Evolutionary conservation across 225 moss, liverwort and hornwort genomes (phyloP).

Genomic region (Marchantia paleacea): DNA sequence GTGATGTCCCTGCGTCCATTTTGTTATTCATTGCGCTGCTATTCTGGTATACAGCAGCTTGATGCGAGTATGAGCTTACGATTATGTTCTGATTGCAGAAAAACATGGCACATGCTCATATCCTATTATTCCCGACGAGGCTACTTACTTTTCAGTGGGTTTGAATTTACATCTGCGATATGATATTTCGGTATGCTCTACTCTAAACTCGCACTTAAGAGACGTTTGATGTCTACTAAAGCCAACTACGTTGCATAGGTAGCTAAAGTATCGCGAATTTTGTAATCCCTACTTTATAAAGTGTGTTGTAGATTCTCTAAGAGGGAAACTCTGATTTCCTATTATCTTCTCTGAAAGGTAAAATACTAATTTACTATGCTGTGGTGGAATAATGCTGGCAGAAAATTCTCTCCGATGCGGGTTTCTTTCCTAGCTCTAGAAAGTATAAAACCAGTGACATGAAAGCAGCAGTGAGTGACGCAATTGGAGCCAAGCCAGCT

Average conservation of each 20-base stretch:
- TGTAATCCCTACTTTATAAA: not conserved
- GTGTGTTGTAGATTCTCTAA: not conserved
- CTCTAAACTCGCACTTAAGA: not conserved
- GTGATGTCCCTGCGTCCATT: no score
- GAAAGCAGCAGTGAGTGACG: conserved; percentile 36
- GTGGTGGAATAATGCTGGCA: conserved; percentile 6
- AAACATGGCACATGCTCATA: conserved; percentile 59
- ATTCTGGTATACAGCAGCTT: no score
- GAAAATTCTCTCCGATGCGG: conserved; percentile 47
- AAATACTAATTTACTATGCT: no score
- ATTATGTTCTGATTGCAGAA: conserved; percentile 29
- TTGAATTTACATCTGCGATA: conserved; percentile 44
- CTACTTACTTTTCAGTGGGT: conserved; percentile 47
- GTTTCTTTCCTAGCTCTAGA: conserved; percentile 39
- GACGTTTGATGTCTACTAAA: no score
- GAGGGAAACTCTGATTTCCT: not conserved
- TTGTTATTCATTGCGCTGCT: no score
- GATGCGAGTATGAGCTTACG: not conserved
- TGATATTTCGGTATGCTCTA: conserved; percentile 39
- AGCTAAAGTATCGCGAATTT: not conserved
- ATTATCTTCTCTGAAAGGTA: not conserved
- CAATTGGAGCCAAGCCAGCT: conserved; percentile 38
- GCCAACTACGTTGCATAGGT: no score
- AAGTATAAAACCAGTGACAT: conserved; percentile 38
- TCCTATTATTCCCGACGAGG: conserved; percentile 53